Base-by-base conservation (phyloP, 2,329 filamentous ascomycete species). In the Fusarium napiforme region DNA sequence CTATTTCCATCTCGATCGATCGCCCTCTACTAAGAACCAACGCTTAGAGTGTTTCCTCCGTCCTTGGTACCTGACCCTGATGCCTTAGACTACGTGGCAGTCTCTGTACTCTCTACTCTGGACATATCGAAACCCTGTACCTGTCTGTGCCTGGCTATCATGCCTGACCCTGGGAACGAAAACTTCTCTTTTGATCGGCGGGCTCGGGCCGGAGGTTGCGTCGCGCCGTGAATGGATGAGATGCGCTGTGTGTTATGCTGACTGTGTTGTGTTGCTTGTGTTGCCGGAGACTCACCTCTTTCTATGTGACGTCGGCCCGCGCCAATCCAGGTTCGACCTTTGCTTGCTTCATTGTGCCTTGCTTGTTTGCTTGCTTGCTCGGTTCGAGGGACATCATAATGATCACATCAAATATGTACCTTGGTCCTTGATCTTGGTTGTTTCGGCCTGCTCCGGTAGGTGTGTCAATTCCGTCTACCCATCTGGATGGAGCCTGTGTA, bases 251-350 rank as follows among this genome's bases (percentile, higher is more conserved):
- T 40, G 34, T 34, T 39, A 50, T 50, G 47, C 28, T 40, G 46
- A 40, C 43, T 60, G 36, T 23, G 19, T n/a, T 56, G 28, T 60
- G 37, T 58, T 45, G 39, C 47, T 61, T 58, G 67, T 47, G n/a
- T 55, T 61, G 60, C 64, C 49, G 43, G 70, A 71, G 69, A 55
- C 61, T 63, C 60, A 56, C 45, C 34, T 56, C 49, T 65, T 57
- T 42, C 60, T 65, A 42, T 58, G 71, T 74, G 71, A 73, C 71
- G 71, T 74, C 56, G 46, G 71, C 62, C 36, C 40, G 56, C 37
- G 45, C 45, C 56, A 64, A 62, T 62, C 46, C 28, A n/a, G 42
- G 19, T 28, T 19, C 32, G n/a, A 64, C 28, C 65, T 53, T 39
- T 59, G 63, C 23, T n/a, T 36, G 55, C 9, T 30, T 30, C 10